Evolutionary conservation across 208 protist genomes (phyloP), one percentile per base, ranked within the genome.

Genomic region (Wallacemonas sp.): DNA sequence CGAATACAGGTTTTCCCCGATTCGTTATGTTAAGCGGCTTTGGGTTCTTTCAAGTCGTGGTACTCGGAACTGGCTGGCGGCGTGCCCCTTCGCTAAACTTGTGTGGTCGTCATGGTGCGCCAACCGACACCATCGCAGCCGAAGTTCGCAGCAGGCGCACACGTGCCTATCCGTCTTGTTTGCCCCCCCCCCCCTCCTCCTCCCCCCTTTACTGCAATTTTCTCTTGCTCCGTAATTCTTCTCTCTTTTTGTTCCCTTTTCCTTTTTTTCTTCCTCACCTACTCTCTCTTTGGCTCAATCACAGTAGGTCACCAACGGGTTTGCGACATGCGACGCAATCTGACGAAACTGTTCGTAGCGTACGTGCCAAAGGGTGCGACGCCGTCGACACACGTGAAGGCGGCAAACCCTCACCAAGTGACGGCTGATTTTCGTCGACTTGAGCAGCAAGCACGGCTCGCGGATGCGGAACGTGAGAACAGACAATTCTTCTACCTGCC

Each of bases 401-500:
- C 34, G 14, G 14, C 59, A 8, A 78, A 62, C 33, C 69, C 73
- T 2, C 69, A 82, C 66, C 47, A 66, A 15, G 68, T 65, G 27
- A 95, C 89, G 0, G 61, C 70, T 11, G 58, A 77, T 30, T 95
- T 95, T 34, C 83, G 89, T 9, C 62, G 44, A 1, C 85, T 83
- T 0, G 89, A 95, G 69, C 64, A 61, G 11, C 78, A 80, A 4
- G 82, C 84, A 6, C 44, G 28, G 11, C 65, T 45, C 6, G 53
- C 80, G 0, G 86, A 95, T 59, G 58, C 39, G 34, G 82, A 59
- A 41, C 65, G 67, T 9, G 83, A 82, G 30, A 54, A 77, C 1
- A 70, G 72, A 5, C 84, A 87, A 17, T 93, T 95, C 45, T 95
- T 93, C 65, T 78, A 75, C 41, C 75, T 81, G 2, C 89, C 89